Percentiles rank a stretch among this genome's conserved stretches.
Conservation (phyloP, 345 rosid genomes). For the Chamaenerion angustifolium region DNA sequence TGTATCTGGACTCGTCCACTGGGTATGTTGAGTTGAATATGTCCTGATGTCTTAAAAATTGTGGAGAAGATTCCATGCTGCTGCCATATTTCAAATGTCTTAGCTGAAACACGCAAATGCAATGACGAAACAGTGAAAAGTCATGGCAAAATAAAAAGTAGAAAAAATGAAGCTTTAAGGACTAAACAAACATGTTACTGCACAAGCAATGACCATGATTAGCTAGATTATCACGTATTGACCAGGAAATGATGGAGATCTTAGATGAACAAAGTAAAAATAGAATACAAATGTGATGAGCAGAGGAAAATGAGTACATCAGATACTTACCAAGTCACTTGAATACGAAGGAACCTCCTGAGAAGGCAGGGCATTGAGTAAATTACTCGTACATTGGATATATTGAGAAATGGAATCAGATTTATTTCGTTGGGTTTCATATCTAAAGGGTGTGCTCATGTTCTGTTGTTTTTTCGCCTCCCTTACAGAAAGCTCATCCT, state of each 20-base stretch:
- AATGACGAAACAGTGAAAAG: too few relatives aligned
- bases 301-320: not conserved
- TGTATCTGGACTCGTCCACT: conserved; percentile 15
- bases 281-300: not conserved
- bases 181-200: too few relatives aligned
- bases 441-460: not conserved
- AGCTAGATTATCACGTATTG: too few relatives aligned
- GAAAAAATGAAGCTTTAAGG: too few relatives aligned
- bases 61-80: not conserved
- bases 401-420: conserved; percentile 1
- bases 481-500: not conserved
- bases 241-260: too few relatives aligned
- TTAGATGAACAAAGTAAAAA: too few relatives aligned
- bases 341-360: conserved; percentile 1
- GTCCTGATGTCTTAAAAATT: not conserved
- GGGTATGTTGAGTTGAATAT: conserved; percentile 9
- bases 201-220: too few relatives aligned
- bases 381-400: not conserved
- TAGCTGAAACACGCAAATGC: too few relatives aligned
- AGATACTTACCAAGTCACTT: not conserved
- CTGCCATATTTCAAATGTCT: too few relatives aligned
- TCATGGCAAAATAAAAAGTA: too few relatives aligned
- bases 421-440: not conserved
- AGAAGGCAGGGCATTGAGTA: too few relatives aligned
- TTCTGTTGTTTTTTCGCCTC: not conserved